Evolutionary conservation across 768 basidiomycete genomes (phyloP).

Genomic region (Auricularia auricula-judae): DNA sequence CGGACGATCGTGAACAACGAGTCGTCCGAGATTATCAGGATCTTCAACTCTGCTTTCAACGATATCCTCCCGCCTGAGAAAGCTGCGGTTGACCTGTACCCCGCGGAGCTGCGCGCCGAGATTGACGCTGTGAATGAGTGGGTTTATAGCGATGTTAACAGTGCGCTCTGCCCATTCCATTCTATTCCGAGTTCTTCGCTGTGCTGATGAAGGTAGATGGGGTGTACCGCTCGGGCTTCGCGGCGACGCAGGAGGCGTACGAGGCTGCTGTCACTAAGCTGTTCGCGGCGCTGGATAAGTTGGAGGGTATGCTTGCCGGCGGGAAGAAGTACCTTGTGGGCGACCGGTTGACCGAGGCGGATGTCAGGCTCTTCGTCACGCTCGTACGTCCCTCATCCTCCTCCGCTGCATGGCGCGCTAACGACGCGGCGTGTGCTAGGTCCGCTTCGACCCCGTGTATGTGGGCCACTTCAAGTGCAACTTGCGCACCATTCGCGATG

Average conservation of each 20-base stretch:
- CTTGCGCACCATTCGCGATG: constrained; percentile 27
- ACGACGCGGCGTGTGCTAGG: neutral
- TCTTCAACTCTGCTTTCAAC: constrained; percentile 31
- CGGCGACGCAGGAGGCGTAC: constrained; percentile 33
- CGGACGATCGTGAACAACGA: constrained; percentile 38
- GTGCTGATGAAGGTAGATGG: constrained; percentile 3
- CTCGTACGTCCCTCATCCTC: constrained; percentile 16
- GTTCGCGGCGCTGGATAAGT: constrained; percentile 24
- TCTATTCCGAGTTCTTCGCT: neutral
- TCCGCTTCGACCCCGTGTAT: constrained; percentile 32
- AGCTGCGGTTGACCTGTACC: constrained; percentile 27
- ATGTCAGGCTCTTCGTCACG: constrained; percentile 30
- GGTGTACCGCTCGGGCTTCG: constrained; percentile 34
- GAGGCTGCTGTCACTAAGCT: constrained; percentile 27
- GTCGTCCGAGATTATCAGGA: constrained; percentile 30
- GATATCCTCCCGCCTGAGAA: constrained; percentile 18
- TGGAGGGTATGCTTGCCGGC: constrained; percentile 28
- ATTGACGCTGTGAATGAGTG: constrained; percentile 34
- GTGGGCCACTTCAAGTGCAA: constrained; percentile 35
- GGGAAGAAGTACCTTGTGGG: constrained; percentile 32
- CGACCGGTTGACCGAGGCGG: constrained; percentile 22
- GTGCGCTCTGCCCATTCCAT: constrained; percentile 6
- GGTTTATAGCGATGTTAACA: constrained; percentile 25
- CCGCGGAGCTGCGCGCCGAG: constrained; percentile 26
- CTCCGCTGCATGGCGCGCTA: too few relatives aligned